phyloP scores from a whole-genome alignment of 1,139 yeast genomes.

The Blastobotrys buckinghamii region DNA sequence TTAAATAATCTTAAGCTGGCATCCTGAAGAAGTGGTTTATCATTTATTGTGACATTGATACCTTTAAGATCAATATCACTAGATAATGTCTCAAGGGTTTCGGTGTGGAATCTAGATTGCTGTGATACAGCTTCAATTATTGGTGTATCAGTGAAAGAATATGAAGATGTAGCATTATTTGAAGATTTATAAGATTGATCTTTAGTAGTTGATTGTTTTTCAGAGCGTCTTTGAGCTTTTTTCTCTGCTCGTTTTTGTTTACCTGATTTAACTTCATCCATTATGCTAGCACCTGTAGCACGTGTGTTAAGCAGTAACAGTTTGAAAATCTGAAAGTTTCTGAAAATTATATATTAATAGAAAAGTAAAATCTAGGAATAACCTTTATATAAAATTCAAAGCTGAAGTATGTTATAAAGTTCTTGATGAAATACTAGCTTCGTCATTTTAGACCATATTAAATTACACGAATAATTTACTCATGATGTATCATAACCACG shows the following conservation, averaged over 20 bases:
- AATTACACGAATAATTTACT: no score
- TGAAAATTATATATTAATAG: no score
- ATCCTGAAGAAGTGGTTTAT: constrained; percentile 6
- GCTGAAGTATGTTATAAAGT: no score
- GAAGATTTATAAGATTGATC: no score
- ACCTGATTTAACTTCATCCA: constrained; percentile 1
- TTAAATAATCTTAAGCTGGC: constrained; percentile 6
- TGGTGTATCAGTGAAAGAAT: no score
- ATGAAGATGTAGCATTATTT: neutral
- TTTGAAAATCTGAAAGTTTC: no score
- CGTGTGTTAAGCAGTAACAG: no score
- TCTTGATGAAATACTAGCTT: no score
- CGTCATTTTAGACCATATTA: no score
- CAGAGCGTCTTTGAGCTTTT: neutral
- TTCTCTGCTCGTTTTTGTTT: constrained; percentile 5
- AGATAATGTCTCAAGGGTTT: constrained; percentile 9
- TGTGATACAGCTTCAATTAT: constrained; percentile 9
- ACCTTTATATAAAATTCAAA: no score
- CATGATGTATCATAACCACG: neutral
- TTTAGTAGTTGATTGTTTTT: neutral
- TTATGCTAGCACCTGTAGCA: no score
- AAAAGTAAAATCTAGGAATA: no score
- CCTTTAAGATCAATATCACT: constrained; percentile 11
- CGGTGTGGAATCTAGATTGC: constrained; percentile 12
- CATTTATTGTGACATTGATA: constrained; percentile 8